A percentile compares a stretch with the other conserved stretches of the same genome.
These are phyloP conservation scores for Thymus mandschuricus DNA, from an alignment of 257 asterid species.

Conservation along the genomic window DNA sequence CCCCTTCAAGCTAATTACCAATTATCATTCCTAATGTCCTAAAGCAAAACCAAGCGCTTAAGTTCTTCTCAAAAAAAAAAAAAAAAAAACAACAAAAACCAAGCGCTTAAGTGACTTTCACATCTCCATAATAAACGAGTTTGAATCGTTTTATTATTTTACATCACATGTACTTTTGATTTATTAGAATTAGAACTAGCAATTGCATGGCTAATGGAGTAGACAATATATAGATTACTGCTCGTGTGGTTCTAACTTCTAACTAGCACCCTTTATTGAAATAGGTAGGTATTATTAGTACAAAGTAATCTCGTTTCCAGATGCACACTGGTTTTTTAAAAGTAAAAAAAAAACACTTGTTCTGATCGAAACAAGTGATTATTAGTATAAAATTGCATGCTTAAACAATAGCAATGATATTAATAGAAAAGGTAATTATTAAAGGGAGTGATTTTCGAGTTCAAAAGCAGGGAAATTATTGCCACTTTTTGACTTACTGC, in stretches of 20 bases:
- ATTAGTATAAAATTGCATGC: no score
- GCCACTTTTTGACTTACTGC: conserved; percentile 31
- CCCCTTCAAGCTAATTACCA: not conserved
- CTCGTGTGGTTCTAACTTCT: not conserved
- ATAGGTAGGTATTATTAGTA: not conserved
- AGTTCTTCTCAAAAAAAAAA: not conserved
- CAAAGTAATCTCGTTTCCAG: not conserved
- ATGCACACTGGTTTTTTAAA: not conserved
- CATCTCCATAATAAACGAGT: no score
- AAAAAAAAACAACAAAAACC: not conserved
- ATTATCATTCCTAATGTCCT: not conserved
- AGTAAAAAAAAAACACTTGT: not conserved
- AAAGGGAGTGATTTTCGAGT: conserved; percentile 36
- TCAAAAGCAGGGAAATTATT: conserved; percentile 19
- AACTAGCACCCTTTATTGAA: not conserved
- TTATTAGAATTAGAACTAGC: no score
- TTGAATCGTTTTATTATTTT: no score
- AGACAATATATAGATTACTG: not conserved
- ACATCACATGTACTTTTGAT: no score
- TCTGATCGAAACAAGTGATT: conserved; percentile 2
- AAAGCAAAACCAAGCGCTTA: conserved; percentile 12
- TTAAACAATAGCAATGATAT: not conserved
- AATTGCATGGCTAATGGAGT: not conserved
- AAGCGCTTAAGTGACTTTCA: no score
- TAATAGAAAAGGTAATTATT: conserved; percentile 26